phyloP scores from a whole-genome alignment of 1,284 basidiomycete species.

The Hymenochaete sp. region DNA sequence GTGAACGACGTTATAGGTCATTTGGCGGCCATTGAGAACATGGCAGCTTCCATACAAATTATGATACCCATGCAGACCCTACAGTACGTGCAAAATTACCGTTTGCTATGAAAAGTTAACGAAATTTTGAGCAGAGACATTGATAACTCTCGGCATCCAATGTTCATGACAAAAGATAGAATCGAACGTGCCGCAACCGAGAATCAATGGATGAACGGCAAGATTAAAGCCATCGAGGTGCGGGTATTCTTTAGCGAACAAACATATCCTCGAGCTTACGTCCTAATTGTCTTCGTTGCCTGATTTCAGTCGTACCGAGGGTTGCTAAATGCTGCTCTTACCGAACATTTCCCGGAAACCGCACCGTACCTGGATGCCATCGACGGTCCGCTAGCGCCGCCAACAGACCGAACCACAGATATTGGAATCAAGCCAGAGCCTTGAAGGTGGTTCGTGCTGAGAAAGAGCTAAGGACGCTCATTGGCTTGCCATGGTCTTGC shows the following conservation, averaged over 20 bases:
- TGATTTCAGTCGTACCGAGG: constrained; percentile 54
- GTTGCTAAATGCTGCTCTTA: constrained; percentile 48
- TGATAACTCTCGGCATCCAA: constrained; percentile 70
- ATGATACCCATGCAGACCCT: constrained; percentile 68
- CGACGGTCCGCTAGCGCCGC: not conserved
- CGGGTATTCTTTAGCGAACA: too few relatives aligned
- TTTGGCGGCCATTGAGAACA: constrained; percentile 53
- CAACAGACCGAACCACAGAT: not conserved
- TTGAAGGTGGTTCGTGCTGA: too few relatives aligned
- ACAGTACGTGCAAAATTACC: constrained; percentile 24
- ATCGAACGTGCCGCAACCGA: constrained; percentile 74
- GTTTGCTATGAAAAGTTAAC: too few relatives aligned
- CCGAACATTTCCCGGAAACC: constrained; percentile 54
- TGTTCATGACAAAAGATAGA: constrained; percentile 67
- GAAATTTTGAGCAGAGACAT: constrained; percentile 40
- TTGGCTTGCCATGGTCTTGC: too few relatives aligned
- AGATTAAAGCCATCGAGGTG: constrained; percentile 67
- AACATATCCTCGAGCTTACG: constrained; percentile 1
- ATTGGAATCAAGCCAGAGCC: not conserved
- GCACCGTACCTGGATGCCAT: constrained; percentile 23
- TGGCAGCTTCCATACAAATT: constrained; percentile 48
- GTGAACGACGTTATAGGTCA: constrained; percentile 60
- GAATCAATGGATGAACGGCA: constrained; percentile 87
- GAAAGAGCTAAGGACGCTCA: too few relatives aligned
- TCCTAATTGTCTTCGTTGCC: too few relatives aligned